Evolutionary conservation across 768 basidiomycete genomes (phyloP).

Genomic region (Fibroporia radiculosa): DNA sequence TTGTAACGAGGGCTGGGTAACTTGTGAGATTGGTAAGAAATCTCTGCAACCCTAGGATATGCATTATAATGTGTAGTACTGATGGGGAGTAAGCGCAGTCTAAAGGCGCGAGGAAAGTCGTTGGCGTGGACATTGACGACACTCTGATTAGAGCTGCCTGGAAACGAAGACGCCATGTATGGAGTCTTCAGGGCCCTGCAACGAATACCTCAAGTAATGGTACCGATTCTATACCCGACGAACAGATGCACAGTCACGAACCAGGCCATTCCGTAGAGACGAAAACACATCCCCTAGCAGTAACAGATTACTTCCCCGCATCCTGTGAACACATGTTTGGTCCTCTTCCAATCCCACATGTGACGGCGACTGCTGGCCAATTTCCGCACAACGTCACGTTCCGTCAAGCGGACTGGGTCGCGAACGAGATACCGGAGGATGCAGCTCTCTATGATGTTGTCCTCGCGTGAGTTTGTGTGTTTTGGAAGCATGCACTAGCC

Average conservation of each 20-base stretch:
- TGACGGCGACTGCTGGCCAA: conserved; percentile 9
- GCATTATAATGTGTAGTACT: conserved; percentile 3
- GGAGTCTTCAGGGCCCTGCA: conserved; percentile 56
- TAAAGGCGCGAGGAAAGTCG: conserved; percentile 53
- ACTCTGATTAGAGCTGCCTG: conserved; percentile 69
- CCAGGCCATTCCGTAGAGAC: background rate
- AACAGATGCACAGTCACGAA: too few species aligned
- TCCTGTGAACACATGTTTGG: conserved; percentile 75
- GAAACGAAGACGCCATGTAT: conserved; percentile 59
- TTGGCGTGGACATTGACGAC: conserved; percentile 84
- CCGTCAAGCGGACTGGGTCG: conserved; percentile 67
- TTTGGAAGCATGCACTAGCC: background rate
- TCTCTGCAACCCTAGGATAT: background rate
- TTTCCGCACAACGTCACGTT: conserved; percentile 83
- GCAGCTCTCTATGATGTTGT: conserved; percentile 65
- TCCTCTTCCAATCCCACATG: conserved; percentile 58
- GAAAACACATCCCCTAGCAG: background rate
- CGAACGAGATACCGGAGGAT: conserved; percentile 46
- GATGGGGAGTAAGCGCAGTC: conserved; percentile 45
- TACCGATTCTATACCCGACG: too few species aligned
- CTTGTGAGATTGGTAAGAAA: conserved; percentile 71
- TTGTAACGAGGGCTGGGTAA: conserved; percentile 82
- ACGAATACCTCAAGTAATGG: background rate
- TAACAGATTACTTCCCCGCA: conserved; percentile 59
- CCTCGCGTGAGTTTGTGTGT: conserved; percentile 50